phyloP scores from a whole-genome alignment of 106 monocot species.

The Xerophyta viscosa region DNA sequence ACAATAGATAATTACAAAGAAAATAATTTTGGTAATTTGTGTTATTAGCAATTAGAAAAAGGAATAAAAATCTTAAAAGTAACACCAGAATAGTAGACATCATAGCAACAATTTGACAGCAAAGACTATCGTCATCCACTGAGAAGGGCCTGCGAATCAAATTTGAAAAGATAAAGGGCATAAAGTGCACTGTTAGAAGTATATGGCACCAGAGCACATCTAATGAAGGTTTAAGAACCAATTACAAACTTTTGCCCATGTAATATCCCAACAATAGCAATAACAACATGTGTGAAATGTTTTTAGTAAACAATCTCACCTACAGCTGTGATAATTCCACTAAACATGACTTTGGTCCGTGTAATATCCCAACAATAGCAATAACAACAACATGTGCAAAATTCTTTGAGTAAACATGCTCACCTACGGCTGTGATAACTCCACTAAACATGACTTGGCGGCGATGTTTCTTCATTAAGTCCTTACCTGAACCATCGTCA shows the following conservation, averaged over 20 bases:
- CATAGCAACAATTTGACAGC: too few relatives aligned
- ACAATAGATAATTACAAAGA: too few relatives aligned
- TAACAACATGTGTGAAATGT: not conserved
- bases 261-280: not conserved
- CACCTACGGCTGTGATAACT: constrained; percentile 93
- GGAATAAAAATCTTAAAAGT: too few relatives aligned
- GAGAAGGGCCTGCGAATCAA: too few relatives aligned
- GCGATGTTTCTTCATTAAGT: constrained; percentile 81
- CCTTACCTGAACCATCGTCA: constrained; percentile 78
- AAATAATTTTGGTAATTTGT: too few relatives aligned
- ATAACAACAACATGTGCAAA: not conserved
- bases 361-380: not conserved
- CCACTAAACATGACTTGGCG: constrained; percentile 93
- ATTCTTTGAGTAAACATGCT: constrained; percentile 1
- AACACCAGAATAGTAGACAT: too few relatives aligned
- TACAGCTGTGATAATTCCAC: constrained; percentile 88
- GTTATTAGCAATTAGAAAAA: too few relatives aligned
- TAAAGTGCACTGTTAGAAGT: too few relatives aligned
- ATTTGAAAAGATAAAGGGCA: too few relatives aligned
- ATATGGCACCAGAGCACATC: too few relatives aligned
- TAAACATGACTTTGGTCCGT: not conserved
- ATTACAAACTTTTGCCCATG: not conserved
- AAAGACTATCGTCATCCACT: too few relatives aligned
- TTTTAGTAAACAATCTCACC: constrained; percentile 34
- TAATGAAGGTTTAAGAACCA: too few relatives aligned